Evolutionary conservation across 305 asterid genomes (phyloP).

Genomic region (Rubia balearica): DNA sequence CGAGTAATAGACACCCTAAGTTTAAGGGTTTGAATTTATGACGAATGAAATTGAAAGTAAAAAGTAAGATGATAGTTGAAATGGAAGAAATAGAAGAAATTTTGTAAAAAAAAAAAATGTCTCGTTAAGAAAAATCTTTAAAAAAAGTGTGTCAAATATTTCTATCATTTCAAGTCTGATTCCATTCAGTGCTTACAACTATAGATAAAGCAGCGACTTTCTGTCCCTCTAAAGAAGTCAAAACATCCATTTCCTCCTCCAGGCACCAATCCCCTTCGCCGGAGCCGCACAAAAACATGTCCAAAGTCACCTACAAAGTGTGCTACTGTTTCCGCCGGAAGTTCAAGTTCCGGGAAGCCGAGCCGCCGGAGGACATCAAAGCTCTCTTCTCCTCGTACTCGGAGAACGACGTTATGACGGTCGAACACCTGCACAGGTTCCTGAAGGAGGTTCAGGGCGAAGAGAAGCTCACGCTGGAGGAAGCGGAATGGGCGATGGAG

Average conservation of each 20-base stretch:
- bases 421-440: constrained; percentile 46
- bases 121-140: no score
- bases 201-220: background rate
- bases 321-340: constrained; percentile 54
- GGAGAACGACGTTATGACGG: constrained; percentile 51
- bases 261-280: background rate
- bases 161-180: no score
- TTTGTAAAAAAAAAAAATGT: no score
- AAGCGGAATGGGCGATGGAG: constrained; percentile 44
- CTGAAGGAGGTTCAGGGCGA: constrained; percentile 65
- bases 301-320: constrained; percentile 64
- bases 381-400: constrained; percentile 43
- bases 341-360: constrained; percentile 56
- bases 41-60: no score
- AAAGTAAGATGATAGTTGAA: no score
- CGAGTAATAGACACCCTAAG: no score
- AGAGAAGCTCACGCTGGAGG: constrained; percentile 37
- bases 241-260: background rate
- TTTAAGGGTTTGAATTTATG: no score
- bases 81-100: no score
- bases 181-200: background rate
- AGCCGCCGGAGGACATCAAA: constrained; percentile 51
- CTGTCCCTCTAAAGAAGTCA: background rate
- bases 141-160: no score
- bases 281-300: constrained; percentile 21